Conservation (phyloP, 768 basidiomycete species). For the Grammothele lineata region DNA sequence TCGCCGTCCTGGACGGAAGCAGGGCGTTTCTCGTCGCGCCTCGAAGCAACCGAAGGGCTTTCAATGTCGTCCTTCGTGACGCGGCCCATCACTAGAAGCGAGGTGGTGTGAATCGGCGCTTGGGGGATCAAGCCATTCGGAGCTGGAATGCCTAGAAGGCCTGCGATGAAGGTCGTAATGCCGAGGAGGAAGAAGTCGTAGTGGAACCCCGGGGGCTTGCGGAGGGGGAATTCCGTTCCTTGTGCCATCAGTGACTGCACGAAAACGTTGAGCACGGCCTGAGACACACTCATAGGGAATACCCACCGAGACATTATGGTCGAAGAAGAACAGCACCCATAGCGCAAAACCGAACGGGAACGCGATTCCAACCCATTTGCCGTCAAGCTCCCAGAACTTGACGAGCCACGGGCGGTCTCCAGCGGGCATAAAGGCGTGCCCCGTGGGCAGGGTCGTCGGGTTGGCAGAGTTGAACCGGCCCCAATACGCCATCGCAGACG, state of each 20-base stretch:
- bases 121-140: constrained; percentile 84
- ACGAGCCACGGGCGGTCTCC: constrained; percentile 80
- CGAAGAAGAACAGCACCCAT: constrained; percentile 93
- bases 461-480: constrained; percentile 62
- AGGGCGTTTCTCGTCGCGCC: not conserved
- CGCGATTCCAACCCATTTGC: constrained; percentile 86
- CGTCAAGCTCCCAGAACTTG: constrained; percentile 82
- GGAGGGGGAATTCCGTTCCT: constrained; percentile 80
- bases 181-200: constrained; percentile 91
- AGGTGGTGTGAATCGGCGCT: constrained; percentile 90
- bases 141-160: constrained; percentile 80
- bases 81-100: constrained; percentile 66
- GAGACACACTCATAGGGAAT: not conserved
- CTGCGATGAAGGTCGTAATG: constrained; percentile 84
- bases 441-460: constrained; percentile 64
- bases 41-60: constrained; percentile 14
- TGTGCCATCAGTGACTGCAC: constrained; percentile 86
- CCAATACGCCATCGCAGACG: constrained; percentile 84
- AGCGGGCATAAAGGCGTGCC: constrained; percentile 65
- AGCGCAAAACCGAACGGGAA: constrained; percentile 86
- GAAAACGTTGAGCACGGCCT: not conserved
- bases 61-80: constrained; percentile 35
- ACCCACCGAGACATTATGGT: constrained; percentile 87
- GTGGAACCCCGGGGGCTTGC: constrained; percentile 87
- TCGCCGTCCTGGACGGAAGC: not conserved